Evolutionary conservation across 352 stramenopile genomes (phyloP).

Genomic region (Pythium rishiriense): DNA sequence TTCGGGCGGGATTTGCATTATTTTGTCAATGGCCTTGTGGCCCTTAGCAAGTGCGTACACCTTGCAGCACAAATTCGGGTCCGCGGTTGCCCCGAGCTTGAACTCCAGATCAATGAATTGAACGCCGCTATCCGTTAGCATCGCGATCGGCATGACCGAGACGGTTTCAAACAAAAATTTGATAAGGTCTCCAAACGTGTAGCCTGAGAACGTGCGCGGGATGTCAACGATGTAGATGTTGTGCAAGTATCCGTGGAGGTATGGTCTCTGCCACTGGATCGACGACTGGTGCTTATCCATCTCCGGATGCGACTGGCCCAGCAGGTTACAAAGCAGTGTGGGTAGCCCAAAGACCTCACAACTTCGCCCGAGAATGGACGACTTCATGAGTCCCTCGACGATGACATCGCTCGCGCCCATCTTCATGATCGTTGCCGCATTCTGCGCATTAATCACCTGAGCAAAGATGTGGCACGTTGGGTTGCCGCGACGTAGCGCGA

Average conservation of each 20-base stretch:
- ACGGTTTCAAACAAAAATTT: conserved; percentile 80
- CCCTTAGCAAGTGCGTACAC: conserved; percentile 73
- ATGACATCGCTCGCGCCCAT: conserved; percentile 78
- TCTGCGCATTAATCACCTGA: conserved; percentile 71
- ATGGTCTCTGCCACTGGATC: conserved; percentile 62
- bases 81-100: conserved; percentile 68
- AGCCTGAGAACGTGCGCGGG: conserved; percentile 70
- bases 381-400: conserved; percentile 69
- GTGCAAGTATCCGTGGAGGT: conserved; percentile 70
- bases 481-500: conserved; percentile 68
- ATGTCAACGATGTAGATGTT: conserved; percentile 79
- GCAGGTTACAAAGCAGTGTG: conserved; percentile 67
- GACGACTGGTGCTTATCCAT: conserved; percentile 51
- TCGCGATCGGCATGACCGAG: conserved; percentile 60
- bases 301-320: conserved; percentile 55
- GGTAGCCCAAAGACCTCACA: conserved; percentile 67
- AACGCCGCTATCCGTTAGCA: conserved; percentile 65
- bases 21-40: conserved; percentile 49
- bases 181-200: conserved; percentile 80
- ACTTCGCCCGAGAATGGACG: conserved; percentile 65
- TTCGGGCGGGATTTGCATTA: conserved; percentile 65
- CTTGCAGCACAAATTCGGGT: conserved; percentile 81
- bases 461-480: conserved; percentile 73
- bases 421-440: conserved; percentile 65
- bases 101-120: conserved; percentile 78